Evolutionary conservation across 371 early-diverging fungal genomes (phyloP).

Genomic region (Mortierella sp.): DNA sequence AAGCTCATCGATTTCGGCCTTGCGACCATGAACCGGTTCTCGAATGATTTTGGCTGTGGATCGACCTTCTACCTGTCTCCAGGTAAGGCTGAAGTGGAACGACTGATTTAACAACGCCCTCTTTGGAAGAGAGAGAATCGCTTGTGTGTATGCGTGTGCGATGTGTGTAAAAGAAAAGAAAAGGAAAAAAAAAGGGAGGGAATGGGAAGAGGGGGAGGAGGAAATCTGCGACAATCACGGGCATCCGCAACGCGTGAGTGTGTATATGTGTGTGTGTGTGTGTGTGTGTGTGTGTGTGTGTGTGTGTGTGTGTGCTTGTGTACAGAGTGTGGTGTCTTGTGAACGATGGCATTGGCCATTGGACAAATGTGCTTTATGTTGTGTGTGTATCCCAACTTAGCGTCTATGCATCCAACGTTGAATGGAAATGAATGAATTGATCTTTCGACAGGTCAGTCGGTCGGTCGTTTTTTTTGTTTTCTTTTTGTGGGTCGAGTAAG

Average conservation of each 20-base stretch:
- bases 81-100: constrained; percentile 62
- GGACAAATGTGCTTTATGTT: no score
- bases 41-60: constrained; percentile 91
- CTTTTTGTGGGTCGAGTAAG: no score
- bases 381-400: no score
- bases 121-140: no score
- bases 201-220: not conserved
- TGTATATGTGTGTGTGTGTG: not conserved
- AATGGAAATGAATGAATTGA: no score
- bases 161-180: not conserved
- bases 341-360: not conserved
- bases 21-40: constrained; percentile 77
- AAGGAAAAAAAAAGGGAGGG: not conserved
- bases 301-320: no score
- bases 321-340: no score
- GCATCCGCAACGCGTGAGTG: not conserved
- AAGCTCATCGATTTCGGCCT: constrained; percentile 96
- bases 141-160: no score
- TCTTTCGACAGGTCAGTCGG: no score
- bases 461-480: no score
- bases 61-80: constrained; percentile 95
- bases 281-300: no score
- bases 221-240: not conserved
- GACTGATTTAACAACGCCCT: not conserved
- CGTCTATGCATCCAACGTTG: no score